Evolutionary conservation across 192 early-diverging fungal genomes (phyloP).

Genomic region (Podila verticillata): DNA sequence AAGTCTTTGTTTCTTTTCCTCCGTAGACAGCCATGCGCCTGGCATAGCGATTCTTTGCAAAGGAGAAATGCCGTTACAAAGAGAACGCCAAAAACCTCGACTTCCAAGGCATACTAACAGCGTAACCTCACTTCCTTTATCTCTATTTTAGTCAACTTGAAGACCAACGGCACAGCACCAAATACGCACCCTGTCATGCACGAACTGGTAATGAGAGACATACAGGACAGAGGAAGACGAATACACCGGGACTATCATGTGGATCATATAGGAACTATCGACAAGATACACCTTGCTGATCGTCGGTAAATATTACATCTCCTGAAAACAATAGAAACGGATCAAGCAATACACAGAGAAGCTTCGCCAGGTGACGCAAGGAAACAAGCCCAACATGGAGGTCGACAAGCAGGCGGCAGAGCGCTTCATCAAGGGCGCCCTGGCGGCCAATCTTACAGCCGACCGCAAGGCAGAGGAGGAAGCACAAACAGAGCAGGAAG

Average conservation of each 20-base stretch:
- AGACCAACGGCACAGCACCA: constrained; percentile 62
- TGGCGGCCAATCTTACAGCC: constrained; percentile 26
- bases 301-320: too few relatives aligned
- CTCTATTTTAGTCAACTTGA: constrained; percentile 58
- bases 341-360: constrained; percentile 47
- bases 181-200: constrained; percentile 64
- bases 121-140: not conserved
- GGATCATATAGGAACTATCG: not conserved
- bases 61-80: not conserved
- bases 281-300: not conserved
- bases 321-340: constrained; percentile 53
- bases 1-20: constrained; percentile 3
- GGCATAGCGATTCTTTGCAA: not conserved
- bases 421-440: constrained; percentile 56
- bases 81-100: too few relatives aligned
- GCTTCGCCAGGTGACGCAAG: constrained; percentile 17
- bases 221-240: not conserved
- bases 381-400: constrained; percentile 43
- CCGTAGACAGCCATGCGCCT: too few relatives aligned
- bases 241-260: not conserved
- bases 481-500: not conserved
- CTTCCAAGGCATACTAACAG: not conserved
- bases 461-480: constrained; percentile 21
- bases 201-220: constrained; percentile 58
- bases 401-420: constrained; percentile 62